Conservation (phyloP, 2,329 filamentous ascomycete genomes). For the Remersonia thermophila region DNA sequence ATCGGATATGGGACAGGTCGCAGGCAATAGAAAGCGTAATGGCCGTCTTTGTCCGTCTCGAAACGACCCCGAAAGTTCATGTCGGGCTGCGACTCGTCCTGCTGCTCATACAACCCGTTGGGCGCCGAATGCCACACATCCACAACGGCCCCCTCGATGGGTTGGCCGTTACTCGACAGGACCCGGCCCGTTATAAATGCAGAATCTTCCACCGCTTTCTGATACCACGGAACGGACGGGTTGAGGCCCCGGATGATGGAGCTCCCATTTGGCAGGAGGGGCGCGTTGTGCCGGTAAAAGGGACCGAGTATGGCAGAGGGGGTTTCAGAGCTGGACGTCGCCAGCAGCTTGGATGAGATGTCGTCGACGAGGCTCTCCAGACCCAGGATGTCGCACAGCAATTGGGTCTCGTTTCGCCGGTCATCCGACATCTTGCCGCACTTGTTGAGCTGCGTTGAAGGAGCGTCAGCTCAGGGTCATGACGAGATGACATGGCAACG, state of each 20-base stretch:
- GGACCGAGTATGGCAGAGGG: slow-evolving; percentile 56
- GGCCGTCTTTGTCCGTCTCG: slow-evolving; percentile 50
- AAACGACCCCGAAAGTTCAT: slow-evolving; percentile 66
- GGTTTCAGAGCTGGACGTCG: slow-evolving; percentile 28
- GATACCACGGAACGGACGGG: slow-evolving; percentile 19
- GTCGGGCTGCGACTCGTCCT: slow-evolving; percentile 46
- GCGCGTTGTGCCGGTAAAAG: slow-evolving; percentile 55
- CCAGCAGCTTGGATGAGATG: slow-evolving; percentile 46
- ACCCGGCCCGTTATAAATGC: slow-evolving; percentile 46
- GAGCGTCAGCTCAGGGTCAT: slow-evolving; percentile 1
- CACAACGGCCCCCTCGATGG: slow-evolving; percentile 42
- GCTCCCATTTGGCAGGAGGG: slow-evolving; percentile 43
- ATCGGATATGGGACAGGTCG: slow-evolving; percentile 44
- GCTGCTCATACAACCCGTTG: slow-evolving; percentile 30
- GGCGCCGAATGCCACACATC: slow-evolving; percentile 55
- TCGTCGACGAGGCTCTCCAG: slow-evolving; percentile 54
- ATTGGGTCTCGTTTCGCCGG: slow-evolving; percentile 54
- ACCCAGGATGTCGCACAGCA: slow-evolving; percentile 55
- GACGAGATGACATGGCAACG: background rate
- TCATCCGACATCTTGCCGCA: slow-evolving; percentile 51
- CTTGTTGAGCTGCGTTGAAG: slow-evolving; percentile 39
- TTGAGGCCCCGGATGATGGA: slow-evolving; percentile 33
- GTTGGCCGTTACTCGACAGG: slow-evolving; percentile 34
- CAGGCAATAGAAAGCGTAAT: slow-evolving; percentile 50
- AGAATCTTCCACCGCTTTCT: slow-evolving; percentile 30